Evolutionary conservation across 805 yeast species (phyloP), one percentile per base, ranked within the genome.

Genomic region (Pichia manshurica): DNA sequence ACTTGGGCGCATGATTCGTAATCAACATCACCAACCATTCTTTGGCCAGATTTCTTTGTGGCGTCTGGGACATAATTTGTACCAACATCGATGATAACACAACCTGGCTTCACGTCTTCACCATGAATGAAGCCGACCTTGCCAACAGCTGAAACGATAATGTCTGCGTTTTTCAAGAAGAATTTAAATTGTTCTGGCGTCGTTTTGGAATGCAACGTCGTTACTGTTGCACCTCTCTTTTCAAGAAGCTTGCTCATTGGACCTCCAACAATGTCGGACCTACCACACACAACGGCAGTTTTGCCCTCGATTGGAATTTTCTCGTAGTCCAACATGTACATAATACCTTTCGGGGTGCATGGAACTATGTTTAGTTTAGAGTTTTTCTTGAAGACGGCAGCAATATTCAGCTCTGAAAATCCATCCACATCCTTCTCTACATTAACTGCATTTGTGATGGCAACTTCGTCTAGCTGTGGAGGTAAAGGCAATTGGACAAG

Each of bases 21-120:
- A 59, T 90, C 96, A 39, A 88, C 96, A 65, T 91, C 99, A 53
- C 99, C 99, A n/a, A 87, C 96, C 63, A 91, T 72, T 62, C 82
- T 79, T 60, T 74, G 78, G 20, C 97, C 97, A 21, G 85, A 79
- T 62, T 84, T 84, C 58, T 80, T 83, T 28, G 81, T 63, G 10
- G 78, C 62, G 66, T 91, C 97, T 10, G 84, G 81, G 51, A 86
- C 76, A 65, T 84, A 90, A 69, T 93, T 91, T 60, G 88, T 91
- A 57, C 99, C 99, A 49, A 91, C 99, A 66, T 91, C 99, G 49
- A 91, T 80, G 16, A 93, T 90, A 13, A 87, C 80, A 41, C 87
- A 84, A 42, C 87, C 96, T 35, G 77, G 74, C 66, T 91, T 93
- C 57, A 91, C 69, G 88, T 95, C 82, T 50, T 84, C 95, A 40